A percentile compares a stretch with the other conserved stretches of the same genome.
Evolutionary conservation across 345 rosid species (phyloP).

Genomic region (Reutealis trisperma): DNA sequence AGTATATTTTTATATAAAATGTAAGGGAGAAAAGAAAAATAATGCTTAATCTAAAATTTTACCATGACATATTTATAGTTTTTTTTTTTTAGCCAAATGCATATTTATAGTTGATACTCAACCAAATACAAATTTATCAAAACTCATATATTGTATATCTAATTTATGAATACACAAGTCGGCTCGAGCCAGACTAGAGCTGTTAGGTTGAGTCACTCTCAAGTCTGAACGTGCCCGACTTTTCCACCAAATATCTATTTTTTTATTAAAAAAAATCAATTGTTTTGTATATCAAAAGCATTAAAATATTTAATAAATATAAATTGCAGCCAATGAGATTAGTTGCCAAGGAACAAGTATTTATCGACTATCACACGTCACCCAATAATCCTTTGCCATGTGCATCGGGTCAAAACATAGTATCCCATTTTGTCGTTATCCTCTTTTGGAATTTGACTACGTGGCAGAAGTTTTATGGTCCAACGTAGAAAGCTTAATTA

Average conservation of each 20-base stretch:
- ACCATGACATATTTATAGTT: too few species aligned
- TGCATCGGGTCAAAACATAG: slow-evolving; percentile 15
- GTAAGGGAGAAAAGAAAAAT: too few species aligned
- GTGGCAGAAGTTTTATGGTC: slow-evolving; percentile 30
- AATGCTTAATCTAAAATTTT: too few species aligned
- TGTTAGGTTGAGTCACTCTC: slow-evolving; percentile 21
- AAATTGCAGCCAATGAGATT: slow-evolving; percentile 19
- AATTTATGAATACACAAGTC: too few species aligned
- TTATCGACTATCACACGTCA: slow-evolving; percentile 28
- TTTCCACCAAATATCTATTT: slow-evolving; percentile 9
- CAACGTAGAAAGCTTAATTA: slow-evolving; percentile 13
- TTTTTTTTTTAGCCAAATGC: too few species aligned
- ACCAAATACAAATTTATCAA: too few species aligned
- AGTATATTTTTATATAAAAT: too few species aligned
- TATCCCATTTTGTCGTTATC: slow-evolving; percentile 17
- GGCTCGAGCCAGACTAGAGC: slow-evolving; percentile 26
- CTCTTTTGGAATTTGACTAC: slow-evolving; percentile 7
- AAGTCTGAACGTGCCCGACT: slow-evolving; percentile 29
- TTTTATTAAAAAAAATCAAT: not conserved
- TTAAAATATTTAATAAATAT: not conserved
- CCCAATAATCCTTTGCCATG: slow-evolving; percentile 28
- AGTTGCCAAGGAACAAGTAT: slow-evolving; percentile 28
- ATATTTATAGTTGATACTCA: too few species aligned
- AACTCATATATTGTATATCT: too few species aligned
- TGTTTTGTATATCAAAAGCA: not conserved